phyloP scores from a whole-genome alignment of 2,329 filamentous ascomycete species.

The Aspergillus fijiensis region DNA sequence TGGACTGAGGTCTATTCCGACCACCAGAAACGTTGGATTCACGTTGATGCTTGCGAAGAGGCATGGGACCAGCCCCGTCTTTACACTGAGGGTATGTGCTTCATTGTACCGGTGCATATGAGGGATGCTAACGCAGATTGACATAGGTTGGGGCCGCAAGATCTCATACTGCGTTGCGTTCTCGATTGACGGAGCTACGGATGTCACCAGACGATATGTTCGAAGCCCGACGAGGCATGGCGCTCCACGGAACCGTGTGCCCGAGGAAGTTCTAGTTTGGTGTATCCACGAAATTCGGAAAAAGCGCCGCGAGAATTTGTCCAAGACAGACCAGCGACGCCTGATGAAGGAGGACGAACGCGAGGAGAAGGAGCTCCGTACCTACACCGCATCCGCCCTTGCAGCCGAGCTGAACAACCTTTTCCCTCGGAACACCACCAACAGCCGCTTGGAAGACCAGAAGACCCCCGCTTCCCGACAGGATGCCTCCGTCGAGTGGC shows the following conservation, averaged over 20 bases:
- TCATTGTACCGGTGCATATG: neutral
- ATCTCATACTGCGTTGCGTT: conserved; percentile 98
- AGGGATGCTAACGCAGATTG: conserved; percentile 14
- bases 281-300: conserved; percentile 89
- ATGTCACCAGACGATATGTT: conserved; percentile 67
- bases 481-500: conserved; percentile 36
- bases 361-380: conserved; percentile 49
- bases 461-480: conserved; percentile 42
- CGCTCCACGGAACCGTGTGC: conserved; percentile 71
- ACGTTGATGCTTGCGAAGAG: conserved; percentile 92
- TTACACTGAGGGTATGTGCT: conserved; percentile 73
- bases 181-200: conserved; percentile 76
- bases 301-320: conserved; percentile 77
- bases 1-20: conserved; percentile 98
- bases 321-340: conserved; percentile 66
- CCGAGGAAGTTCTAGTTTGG: conserved; percentile 87
- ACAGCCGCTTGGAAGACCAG: conserved; percentile 38
- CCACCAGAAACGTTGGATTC: conserved; percentile 91
- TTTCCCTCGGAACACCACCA: conserved; percentile 30
- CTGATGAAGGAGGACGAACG: conserved; percentile 50
- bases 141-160: conserved; percentile 81
- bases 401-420: conserved; percentile 47
- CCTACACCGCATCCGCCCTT: conserved; percentile 47
- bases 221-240: conserved; percentile 57
- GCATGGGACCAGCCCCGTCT: conserved; percentile 91